Base-by-base conservation (phyloP, 768 basidiomycete genomes). In the Mycena vitilis region DNA sequence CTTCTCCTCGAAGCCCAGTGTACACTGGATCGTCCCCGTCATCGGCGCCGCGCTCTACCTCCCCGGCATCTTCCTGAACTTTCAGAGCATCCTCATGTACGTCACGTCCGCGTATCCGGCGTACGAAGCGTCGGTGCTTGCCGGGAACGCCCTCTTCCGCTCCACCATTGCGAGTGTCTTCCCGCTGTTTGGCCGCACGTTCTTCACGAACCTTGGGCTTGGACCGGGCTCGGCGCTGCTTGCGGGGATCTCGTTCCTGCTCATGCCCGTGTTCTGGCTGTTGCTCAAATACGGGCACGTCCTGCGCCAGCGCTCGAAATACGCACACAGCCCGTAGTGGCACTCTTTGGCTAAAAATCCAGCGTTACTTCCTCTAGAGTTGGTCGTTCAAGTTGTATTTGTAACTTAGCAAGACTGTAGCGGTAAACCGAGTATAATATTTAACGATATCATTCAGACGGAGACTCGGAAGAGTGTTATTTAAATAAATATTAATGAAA, bases 61-160 rank as follows among this genome's bases (percentile, higher is more conserved):
- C 42, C 66, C 75, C 12, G 77, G 78, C 11, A 73, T 77, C 16
- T 76, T 76, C 63, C 74, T 78, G 52, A 74, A 75, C 58, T 80
- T 81, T 72, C 70, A 73, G 57, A 68, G 70, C 9, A 63, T 70
- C 0, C 68, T 75, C 40, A 79, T 75, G 55, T 80, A 80, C 68
- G 66, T 77, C 30, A 65, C 76, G 0, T 74, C 72, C 52, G 77
- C 76, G 38, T 80, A 80, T 59, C 76, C 78, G 2, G 62, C 53
- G 1, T 78, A 79, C 66, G 76, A 76, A 8, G 79, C 78, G 23
- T 73, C 72, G 42, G 78, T 79, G 30, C 58, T 59, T 30, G 58
- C 58, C 2, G 58, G 58, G 30, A 59, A 59, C 45, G 58, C 74
- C 63, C 65, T 80, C 20, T 78, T 78, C 66, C 71, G 79, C 8